A percentile compares a stretch with the other conserved stretches of the same genome.
phyloP scores from a whole-genome alignment of 2,329 filamentous ascomycete species.

The Fusarium phyllophilum region DNA sequence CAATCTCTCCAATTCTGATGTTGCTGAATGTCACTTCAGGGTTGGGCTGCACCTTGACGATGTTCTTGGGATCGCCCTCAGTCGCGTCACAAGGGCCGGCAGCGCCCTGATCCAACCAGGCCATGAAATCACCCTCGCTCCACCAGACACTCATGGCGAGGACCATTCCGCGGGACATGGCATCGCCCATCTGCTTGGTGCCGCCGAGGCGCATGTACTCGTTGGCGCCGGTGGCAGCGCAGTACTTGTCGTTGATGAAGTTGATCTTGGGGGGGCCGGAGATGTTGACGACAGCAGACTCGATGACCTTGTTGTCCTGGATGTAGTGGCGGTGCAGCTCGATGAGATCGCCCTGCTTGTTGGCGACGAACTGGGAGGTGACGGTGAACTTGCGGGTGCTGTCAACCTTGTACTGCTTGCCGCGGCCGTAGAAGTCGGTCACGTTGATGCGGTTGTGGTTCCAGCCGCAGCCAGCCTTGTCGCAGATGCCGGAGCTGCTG shows the following conservation, averaged over 20 bases:
- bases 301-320: conserved; percentile 46
- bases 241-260: conserved; percentile 51
- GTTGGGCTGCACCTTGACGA: conserved; percentile 57
- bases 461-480: conserved; percentile 57
- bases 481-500: conserved; percentile 52
- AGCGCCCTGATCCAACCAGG: conserved; percentile 59
- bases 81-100: conserved; percentile 64
- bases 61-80: conserved; percentile 61
- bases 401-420: conserved; percentile 47
- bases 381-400: conserved; percentile 55
- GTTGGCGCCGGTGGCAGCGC: conserved; percentile 45
- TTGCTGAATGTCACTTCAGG: conserved; percentile 65
- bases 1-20: conserved; percentile 70
- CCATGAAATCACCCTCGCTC: conserved; percentile 61
- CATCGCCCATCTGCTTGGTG: conserved; percentile 57
- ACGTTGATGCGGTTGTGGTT: conserved; percentile 53
- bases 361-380: conserved; percentile 60
- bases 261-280: conserved; percentile 47
- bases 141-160: conserved; percentile 65
- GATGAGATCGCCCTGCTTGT: conserved; percentile 55
- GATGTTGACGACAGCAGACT: conserved; percentile 32
- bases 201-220: conserved; percentile 53
- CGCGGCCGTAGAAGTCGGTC: conserved; percentile 49
- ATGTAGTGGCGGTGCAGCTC: conserved; percentile 60
- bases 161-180: conserved; percentile 60